Percentiles rank a stretch among this genome's conserved stretches.
phyloP scores from a whole-genome alignment of 2,329 filamentous ascomycete species.

The Sclerotinia borealis region DNA sequence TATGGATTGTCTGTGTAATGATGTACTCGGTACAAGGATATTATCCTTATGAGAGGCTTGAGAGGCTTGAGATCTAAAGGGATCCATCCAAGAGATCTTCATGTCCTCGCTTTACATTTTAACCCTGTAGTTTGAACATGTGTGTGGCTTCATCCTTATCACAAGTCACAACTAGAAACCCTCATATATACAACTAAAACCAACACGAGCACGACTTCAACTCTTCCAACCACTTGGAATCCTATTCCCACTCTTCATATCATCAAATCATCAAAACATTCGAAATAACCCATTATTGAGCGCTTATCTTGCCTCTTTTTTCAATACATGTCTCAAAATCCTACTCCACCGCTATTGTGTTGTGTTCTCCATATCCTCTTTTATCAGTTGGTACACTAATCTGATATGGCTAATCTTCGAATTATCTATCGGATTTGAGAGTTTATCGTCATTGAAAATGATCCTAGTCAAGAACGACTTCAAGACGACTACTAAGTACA shows the following conservation, averaged over 20 bases:
- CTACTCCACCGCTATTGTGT: not conserved
- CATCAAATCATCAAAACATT: no score
- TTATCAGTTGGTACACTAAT: not conserved
- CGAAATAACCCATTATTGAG: not conserved
- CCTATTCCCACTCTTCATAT: not conserved
- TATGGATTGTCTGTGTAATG: no score
- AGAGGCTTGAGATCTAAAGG: not conserved
- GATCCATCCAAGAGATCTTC: not conserved
- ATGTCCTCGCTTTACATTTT: not conserved
- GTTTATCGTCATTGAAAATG: not conserved
- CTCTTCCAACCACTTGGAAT: not conserved
- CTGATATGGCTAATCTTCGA: not conserved
- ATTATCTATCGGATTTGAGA: not conserved
- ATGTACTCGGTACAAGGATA: not conserved
- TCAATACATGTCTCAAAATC: not conserved
- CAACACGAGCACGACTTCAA: not conserved
- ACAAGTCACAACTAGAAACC: not conserved
- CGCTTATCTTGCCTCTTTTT: slow-evolving; percentile 2
- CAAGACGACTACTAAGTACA: not conserved
- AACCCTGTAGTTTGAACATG: not conserved
- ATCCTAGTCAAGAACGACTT: not conserved
- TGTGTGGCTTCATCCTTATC: not conserved
- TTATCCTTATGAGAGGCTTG: no score
- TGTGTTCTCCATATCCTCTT: not conserved
- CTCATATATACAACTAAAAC: not conserved